Conservation (phyloP, 2,329 filamentous ascomycete species). For the Neospermospora avenae region DNA sequence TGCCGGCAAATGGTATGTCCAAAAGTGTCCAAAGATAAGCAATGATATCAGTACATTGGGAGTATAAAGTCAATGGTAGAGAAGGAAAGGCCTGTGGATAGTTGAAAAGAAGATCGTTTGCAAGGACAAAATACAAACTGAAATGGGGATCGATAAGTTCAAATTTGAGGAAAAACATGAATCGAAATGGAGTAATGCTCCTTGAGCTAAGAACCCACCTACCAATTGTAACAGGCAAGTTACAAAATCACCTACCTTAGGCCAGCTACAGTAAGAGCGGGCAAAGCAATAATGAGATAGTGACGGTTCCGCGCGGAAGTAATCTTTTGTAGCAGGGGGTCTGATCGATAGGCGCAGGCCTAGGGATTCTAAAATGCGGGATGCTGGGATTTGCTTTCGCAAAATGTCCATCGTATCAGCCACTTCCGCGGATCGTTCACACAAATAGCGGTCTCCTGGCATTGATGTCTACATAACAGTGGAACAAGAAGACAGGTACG, state of each 20-base stretch:
- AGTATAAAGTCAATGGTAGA: background rate
- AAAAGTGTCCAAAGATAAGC: background rate
- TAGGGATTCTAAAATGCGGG: conserved; percentile 10
- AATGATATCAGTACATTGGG: background rate
- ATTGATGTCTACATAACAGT: background rate
- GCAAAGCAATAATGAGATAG: background rate
- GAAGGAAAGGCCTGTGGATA: background rate
- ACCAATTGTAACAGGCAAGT: background rate
- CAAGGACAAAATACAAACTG: background rate
- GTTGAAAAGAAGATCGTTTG: background rate
- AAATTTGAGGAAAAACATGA: conserved; percentile 11
- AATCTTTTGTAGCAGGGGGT: conserved; percentile 5
- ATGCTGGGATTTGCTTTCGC: conserved; percentile 8
- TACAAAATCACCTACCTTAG: background rate
- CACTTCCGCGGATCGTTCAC: conserved; percentile 20
- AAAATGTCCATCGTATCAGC: conserved; percentile 4
- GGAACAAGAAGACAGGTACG: background rate
- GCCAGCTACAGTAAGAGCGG: background rate
- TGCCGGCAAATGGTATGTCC: background rate
- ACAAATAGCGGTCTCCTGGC: background rate
- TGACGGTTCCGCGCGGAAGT: conserved; percentile 18
- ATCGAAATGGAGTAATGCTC: background rate
- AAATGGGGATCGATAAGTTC: background rate
- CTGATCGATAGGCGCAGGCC: background rate
- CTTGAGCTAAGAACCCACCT: background rate